phyloP scores from a whole-genome alignment of 1,284 basidiomycete species.

The Austroboletus niveus region DNA sequence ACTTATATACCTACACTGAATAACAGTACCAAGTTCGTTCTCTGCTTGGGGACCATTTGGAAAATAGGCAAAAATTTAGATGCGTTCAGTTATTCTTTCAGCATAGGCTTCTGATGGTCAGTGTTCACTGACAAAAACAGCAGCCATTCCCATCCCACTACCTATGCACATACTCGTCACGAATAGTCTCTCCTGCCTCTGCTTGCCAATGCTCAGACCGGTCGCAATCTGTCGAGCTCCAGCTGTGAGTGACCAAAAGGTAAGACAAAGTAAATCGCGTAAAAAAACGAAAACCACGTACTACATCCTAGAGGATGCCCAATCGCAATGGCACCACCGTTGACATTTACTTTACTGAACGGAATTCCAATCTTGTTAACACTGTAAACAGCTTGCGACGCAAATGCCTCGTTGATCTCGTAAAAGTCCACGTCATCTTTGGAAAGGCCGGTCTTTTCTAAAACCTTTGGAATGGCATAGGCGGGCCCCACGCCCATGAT shows the following conservation, averaged over 20 bases:
- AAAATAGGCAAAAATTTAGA: too few species aligned
- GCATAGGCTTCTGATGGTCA: constrained; percentile 30
- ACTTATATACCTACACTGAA: too few species aligned
- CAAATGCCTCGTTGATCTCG: constrained; percentile 96
- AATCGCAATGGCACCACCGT: constrained; percentile 88
- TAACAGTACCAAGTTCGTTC: too few species aligned
- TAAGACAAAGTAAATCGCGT: constrained; percentile 1
- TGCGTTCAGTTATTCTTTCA: too few species aligned
- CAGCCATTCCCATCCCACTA: constrained; percentile 85
- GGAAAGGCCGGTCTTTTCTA: constrained; percentile 71
- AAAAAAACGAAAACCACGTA: constrained; percentile 40
- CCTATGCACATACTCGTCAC: constrained; percentile 97
- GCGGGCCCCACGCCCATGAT: constrained; percentile 93
- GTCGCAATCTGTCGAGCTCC: constrained; percentile 90
- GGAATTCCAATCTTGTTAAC: constrained; percentile 76
- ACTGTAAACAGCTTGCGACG: constrained; percentile 82
- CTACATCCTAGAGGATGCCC: constrained; percentile 84
- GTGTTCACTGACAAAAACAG: constrained; percentile 83
- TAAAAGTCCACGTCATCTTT: constrained; percentile 86
- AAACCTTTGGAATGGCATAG: constrained; percentile 82
- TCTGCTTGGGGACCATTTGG: background rate
- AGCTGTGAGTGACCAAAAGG: constrained; percentile 41
- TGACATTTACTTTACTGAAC: constrained; percentile 80
- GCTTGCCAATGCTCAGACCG: constrained; percentile 79
- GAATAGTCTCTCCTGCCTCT: constrained; percentile 73